Percentiles rank a stretch among this genome's conserved stretches.
phyloP scores from a whole-genome alignment of 176 grass and related monocot species.

The Cocos nucifera region DNA sequence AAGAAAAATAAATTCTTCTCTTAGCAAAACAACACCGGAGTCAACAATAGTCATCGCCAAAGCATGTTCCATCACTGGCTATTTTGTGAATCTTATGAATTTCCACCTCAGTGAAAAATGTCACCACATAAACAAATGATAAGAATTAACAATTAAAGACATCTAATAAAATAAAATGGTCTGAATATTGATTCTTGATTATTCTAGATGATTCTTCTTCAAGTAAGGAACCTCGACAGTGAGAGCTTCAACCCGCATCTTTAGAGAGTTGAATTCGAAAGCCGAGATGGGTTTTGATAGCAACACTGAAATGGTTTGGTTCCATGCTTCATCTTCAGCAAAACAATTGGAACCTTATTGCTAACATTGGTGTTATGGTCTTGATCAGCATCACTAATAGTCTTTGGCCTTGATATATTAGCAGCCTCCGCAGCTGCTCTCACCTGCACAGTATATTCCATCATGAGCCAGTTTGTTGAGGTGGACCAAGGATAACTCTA shows the following conservation, averaged over 20 bases:
- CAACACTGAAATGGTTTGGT: conserved; percentile 18
- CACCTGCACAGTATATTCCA: conserved; percentile 35
- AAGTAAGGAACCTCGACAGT: conserved; percentile 21
- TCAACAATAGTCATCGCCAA: too few species aligned
- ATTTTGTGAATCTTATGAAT: too few species aligned
- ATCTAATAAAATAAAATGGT: too few species aligned
- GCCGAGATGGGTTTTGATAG: conserved; percentile 73
- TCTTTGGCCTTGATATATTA: conserved; percentile 44
- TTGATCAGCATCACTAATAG: conserved; percentile 5
- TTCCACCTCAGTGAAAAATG: too few species aligned
- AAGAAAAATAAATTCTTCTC: too few species aligned
- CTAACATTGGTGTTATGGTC: not conserved
- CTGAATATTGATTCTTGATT: conserved; percentile 13
- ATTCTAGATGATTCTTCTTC: conserved; percentile 40
- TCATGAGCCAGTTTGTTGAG: not conserved
- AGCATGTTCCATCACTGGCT: too few species aligned
- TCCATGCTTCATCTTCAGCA: too few species aligned
- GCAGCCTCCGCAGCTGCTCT: conserved; percentile 38
- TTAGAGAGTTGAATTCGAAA: conserved; percentile 71
- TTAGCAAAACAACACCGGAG: too few species aligned
- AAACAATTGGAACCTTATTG: too few species aligned
- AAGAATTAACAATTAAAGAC: too few species aligned
- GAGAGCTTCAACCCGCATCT: conserved; percentile 68
- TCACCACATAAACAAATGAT: too few species aligned
- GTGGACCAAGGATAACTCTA: not conserved